Evolutionary conservation across 78 protist species (phyloP).

Genomic region (Tieghemostelium lacteum): DNA sequence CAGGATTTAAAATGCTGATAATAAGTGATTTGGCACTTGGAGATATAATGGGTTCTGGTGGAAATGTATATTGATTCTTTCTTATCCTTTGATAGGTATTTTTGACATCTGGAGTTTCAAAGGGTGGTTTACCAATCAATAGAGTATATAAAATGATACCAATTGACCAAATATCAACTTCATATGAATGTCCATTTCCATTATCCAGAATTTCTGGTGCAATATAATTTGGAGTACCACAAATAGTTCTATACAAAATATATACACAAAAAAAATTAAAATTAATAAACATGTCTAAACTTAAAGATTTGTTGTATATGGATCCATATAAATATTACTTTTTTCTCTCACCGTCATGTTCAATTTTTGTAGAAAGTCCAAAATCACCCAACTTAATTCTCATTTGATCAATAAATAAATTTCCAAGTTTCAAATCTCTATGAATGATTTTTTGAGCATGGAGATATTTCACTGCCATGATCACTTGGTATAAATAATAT

Average conservation of each 20-base stretch:
- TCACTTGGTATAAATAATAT: slow-evolving; percentile 78
- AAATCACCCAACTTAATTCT: slow-evolving; percentile 97
- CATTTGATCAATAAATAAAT: slow-evolving; percentile 92
- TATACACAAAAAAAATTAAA: slow-evolving; percentile 1
- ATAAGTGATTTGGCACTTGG: slow-evolving; percentile 86
- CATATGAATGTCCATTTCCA: slow-evolving; percentile 85
- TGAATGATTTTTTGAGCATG: slow-evolving; percentile 73
- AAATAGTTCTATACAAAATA: slow-evolving; percentile 94
- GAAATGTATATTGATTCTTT: slow-evolving; percentile 85
- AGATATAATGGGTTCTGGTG: slow-evolving; percentile 67
- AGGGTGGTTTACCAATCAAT: slow-evolving; percentile 97
- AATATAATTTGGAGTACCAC: slow-evolving; percentile 99
- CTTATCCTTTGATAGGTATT: slow-evolving; percentile 92
- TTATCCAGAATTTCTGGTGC: slow-evolving; percentile 98
- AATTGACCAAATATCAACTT: slow-evolving; percentile 95
- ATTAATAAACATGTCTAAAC: neutral
- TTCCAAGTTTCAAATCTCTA: slow-evolving; percentile 92
- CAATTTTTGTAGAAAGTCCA: slow-evolving; percentile 95
- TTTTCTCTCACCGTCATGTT: slow-evolving; percentile 92
- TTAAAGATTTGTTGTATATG: neutral
- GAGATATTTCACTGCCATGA: slow-evolving; percentile 64
- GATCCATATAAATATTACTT: slow-evolving; percentile 27
- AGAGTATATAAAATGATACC: slow-evolving; percentile 97
- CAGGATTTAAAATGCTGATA: slow-evolving; percentile 82
- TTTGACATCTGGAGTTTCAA: slow-evolving; percentile 94